Base-by-base conservation (phyloP, 768 basidiomycete species). In the Boletus tomentosulus region DNA sequence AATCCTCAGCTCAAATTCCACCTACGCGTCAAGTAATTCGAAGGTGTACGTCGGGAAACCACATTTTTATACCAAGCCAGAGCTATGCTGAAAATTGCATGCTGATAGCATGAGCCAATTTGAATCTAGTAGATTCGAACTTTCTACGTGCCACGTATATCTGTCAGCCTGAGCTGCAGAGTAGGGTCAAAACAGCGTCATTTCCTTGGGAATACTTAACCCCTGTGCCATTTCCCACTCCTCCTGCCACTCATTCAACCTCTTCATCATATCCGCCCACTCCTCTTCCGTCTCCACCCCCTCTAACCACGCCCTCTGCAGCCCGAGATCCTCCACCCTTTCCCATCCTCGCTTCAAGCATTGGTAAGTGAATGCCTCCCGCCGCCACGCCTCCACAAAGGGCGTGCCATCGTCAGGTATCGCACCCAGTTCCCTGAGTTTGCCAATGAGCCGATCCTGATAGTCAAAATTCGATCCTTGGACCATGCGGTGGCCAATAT, bases 311-410 rank as follows among this genome's bases (percentile, higher is more conserved):
- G 69, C 62, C 15, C 64, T 61, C 46, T 71, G 68, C 38, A 60
- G 57, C 2, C 77, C 79, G 3, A 73, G 66, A 25, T 60, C 63
- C 59, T 79, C 76, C 11, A 80, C 74, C 8, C 76, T 66, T 44
- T 62, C 64, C 82, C 83, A 84, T 1, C 57, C 73, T 19, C 71
- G 63, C 50, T 74, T 72, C 44, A 78, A 59, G 42, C 67, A 65
- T 12, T 63, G 55, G 46, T 76, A 72, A 2, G 57, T 56, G 28
- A 67, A 61, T 1, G 67, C 66, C 42, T 73, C 65, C 44, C 75
- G 65, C 37, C 81, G 65, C 82, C 81, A 83, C 13, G 60, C 55
- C 59, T 82, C 81, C 22, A 81, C 80, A 55, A 69, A 82, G 28
- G 71, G 73, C 56, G 59, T 65, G 1, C 77, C 77, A 46, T 75